Evolutionary conservation across 140 eudicot species (phyloP).

Genomic region (Bidens hawaiensis): DNA sequence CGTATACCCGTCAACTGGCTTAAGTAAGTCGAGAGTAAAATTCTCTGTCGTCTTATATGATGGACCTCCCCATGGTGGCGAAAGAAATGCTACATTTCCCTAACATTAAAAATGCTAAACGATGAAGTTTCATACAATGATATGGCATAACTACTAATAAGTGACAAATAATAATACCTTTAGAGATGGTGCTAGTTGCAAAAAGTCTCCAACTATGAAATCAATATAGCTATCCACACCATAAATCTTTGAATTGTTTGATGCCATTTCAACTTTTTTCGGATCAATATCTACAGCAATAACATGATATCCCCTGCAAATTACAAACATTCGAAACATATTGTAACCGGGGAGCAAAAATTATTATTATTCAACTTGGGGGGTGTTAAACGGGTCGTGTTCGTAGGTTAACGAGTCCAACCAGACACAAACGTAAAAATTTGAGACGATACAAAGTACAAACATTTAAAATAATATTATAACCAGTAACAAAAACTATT

Average conservation of each 20-base stretch:
- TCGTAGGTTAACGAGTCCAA: too few species aligned
- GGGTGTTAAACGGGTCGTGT: background rate
- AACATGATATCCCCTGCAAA: constrained; percentile 66
- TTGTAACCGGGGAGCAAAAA: constrained; percentile 2
- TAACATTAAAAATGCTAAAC: constrained; percentile 17
- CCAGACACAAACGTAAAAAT: too few species aligned
- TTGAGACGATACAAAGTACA: too few species aligned
- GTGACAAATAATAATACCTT: constrained; percentile 38
- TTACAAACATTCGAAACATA: constrained; percentile 1
- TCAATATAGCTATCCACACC: constrained; percentile 70
- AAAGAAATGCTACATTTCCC: constrained; percentile 73
- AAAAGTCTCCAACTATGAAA: constrained; percentile 76
- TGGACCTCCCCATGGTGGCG: constrained; percentile 98
- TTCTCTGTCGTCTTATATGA: constrained; percentile 41
- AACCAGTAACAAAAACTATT: background rate
- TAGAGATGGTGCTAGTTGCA: constrained; percentile 61
- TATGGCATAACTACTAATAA: constrained; percentile 2
- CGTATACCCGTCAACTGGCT: constrained; percentile 75
- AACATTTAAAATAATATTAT: too few species aligned
- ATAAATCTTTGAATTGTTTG: constrained; percentile 55
- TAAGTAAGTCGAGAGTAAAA: constrained; percentile 55
- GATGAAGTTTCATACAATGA: constrained; percentile 11
- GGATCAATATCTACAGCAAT: constrained; percentile 79
- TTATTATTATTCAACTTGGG: too few species aligned
- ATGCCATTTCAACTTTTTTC: constrained; percentile 55